phyloP scores from a whole-genome alignment of 2,329 filamentous ascomycete genomes.

The Knufia petricola region DNA sequence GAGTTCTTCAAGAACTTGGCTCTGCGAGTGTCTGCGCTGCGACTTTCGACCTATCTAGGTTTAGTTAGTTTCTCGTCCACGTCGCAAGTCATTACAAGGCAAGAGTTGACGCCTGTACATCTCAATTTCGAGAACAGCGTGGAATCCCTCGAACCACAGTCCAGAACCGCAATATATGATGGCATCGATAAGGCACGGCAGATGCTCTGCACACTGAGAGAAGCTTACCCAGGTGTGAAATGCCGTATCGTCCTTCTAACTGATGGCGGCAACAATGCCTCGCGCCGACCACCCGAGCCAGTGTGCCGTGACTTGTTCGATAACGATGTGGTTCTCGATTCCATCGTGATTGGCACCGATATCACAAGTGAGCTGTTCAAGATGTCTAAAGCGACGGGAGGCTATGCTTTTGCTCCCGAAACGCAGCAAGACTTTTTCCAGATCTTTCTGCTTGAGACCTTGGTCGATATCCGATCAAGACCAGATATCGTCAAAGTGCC shows the following conservation, averaged over 20 bases:
- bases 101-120: slow-evolving; percentile 4
- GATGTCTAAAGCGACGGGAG: slow-evolving; percentile 27
- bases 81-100: not conserved
- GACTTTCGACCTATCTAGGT: slow-evolving; percentile 3
- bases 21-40: slow-evolving; percentile 7
- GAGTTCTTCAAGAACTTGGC: slow-evolving; percentile 9
- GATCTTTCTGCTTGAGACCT: slow-evolving; percentile 23
- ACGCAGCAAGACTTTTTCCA: slow-evolving; percentile 27
- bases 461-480: slow-evolving; percentile 7
- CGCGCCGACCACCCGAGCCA: slow-evolving; percentile 17
- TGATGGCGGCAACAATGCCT: slow-evolving; percentile 31
- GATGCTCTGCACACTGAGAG: slow-evolving; percentile 2
- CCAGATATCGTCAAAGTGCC: not conserved
- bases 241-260: slow-evolving; percentile 31
- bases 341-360: slow-evolving; percentile 26
- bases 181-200: not conserved
- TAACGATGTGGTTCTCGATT: slow-evolving; percentile 28
- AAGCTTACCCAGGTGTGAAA: slow-evolving; percentile 25
- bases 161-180: not conserved
- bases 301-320: slow-evolving; percentile 23
- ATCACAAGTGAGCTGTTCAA: slow-evolving; percentile 24
- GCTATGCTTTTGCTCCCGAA: slow-evolving; percentile 30
- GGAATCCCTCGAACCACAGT: not conserved
- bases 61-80: slow-evolving; percentile 3
- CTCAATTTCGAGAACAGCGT: slow-evolving; percentile 6